Conservation (phyloP, 1,284 basidiomycete genomes). For the Neotropicomus parvogracilis region DNA sequence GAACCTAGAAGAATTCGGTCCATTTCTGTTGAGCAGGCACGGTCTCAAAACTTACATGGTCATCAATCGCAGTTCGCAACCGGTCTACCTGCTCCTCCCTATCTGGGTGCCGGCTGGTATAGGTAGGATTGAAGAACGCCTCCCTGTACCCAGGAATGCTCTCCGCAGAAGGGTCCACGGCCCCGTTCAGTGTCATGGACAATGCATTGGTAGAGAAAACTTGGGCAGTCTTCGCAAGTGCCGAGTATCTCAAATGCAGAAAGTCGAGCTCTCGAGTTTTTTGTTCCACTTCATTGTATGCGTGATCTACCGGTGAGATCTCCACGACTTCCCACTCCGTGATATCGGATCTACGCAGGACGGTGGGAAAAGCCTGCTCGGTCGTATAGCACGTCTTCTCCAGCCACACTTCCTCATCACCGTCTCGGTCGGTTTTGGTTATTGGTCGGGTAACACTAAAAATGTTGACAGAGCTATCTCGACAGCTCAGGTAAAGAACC, state of each 20-base stretch:
- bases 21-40: slow-evolving; percentile 3
- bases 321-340: slow-evolving; percentile 72
- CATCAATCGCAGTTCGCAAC: slow-evolving; percentile 72
- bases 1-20: slow-evolving; percentile 46
- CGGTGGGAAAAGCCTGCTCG: slow-evolving; percentile 89
- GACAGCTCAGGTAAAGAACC: background rate
- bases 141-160: slow-evolving; percentile 78
- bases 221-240: slow-evolving; percentile 73
- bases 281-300: slow-evolving; percentile 74
- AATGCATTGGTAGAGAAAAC: slow-evolving; percentile 77
- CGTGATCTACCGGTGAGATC: slow-evolving; percentile 85
- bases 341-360: slow-evolving; percentile 87
- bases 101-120: slow-evolving; percentile 66
- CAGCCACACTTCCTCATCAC: slow-evolving; percentile 76
- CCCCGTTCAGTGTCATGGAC: slow-evolving; percentile 84
- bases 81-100: slow-evolving; percentile 68
- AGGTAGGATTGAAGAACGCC: slow-evolving; percentile 74
- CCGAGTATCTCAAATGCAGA: slow-evolving; percentile 69
- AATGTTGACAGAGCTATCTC: slow-evolving; percentile 68
- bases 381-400: slow-evolving; percentile 87
- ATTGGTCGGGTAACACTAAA: slow-evolving; percentile 78
- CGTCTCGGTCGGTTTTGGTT: slow-evolving; percentile 56
- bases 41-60: slow-evolving; percentile 55
- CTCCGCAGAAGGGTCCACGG: slow-evolving; percentile 78
- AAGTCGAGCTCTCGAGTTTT: slow-evolving; percentile 75